Base-by-base conservation (phyloP, 805 yeast genomes). In the Hanseniaspora valbyensis region DNA sequence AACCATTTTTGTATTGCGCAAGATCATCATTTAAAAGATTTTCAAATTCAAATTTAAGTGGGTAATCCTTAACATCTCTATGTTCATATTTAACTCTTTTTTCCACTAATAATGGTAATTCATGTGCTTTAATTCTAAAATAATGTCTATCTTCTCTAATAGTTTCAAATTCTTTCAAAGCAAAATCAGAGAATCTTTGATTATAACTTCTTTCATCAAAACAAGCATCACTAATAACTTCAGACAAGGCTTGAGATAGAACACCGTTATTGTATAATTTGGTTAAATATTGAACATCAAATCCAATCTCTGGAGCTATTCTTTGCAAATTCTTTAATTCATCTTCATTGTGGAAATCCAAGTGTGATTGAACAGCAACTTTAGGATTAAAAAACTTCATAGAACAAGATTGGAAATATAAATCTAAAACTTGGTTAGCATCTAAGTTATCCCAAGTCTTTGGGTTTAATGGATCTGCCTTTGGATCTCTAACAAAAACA, bases 61-160 rank as follows among this genome's bases (percentile, higher is more conserved):
- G 87, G 9, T 71, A 64, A 25, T 70, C 68, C 16, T 59, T 61
- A 10, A 57, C 56, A 5, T 71, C 56, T 13, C 70, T 70, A 19
- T 81, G 81, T 30, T 60, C 63, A 68, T 84, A 89, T 53, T 72
- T 73, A 65, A 82, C 78, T 57, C 90, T 81, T 62, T 73, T 83
- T 64, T 86, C 79, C 38, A 81, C 79, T 55, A 92, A 72, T 51
- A 78, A 74, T 6, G 98, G 98, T 72, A 90, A 74, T 63, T 90
- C 97, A 67, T 82, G 90, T 0, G 96, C 96, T 10, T 94, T 86
- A 40, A 86, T 72, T 58, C 96, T 75, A 60, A 81, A 81, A 59
- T 81, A 78, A 55, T 83, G 77, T 57, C 95, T 79, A 57, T 77
- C 79, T 56, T 77, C 81, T 61, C 96, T 76, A 59, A 79, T 84